Base-by-base conservation (phyloP, 768 basidiomycete species). In the Rhizopogon vulgaris region DNA sequence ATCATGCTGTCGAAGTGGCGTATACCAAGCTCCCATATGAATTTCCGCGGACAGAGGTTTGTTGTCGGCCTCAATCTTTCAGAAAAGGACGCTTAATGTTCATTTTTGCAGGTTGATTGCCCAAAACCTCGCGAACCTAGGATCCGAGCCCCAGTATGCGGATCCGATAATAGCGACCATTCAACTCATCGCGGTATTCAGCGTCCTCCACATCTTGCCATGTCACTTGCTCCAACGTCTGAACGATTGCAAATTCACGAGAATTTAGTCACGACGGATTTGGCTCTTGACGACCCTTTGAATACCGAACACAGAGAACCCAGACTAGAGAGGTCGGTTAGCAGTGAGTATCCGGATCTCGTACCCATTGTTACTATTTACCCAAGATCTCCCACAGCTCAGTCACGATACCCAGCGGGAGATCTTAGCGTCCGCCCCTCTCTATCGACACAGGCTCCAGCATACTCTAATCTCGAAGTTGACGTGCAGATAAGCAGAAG, bases 401-500 rank as follows among this genome's bases (percentile, higher is more conserved):
- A n/a, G 18, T 38, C 49, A 32, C 39, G 17, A 15, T 27, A 32
- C 12, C 34, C 49, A 15, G 49, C 49, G 22, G 52, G 51, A 36
- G 53, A 55, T 28, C 49, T 47, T 11, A 50, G 24, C 18, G 24
- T 48, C 11, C 42, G 37, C 42, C 36, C 45, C 15, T 27, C 51
- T 7, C 14, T 37, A 18, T 34, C 32, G 11, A 7, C 39, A 24
- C 38, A 38, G 14, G 24, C 32, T 8, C 22, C 56, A 5, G 7
- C 52, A 24, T 24, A 39, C 12, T 38, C 58, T 41, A 38, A 42
- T n/a, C 48, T 56, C 22, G 56, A 58, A 27, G 71, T 77, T 37
- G 74, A 73, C 48, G 69, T 78, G 42, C 67, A 71, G 49, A 59
- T 76, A 28, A 65, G 57, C 51, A 66, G 68, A 27, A 65, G 70